Evolutionary conservation across 352 stramenopile genomes (phyloP).

Genomic region (Globisporangium solare): DNA sequence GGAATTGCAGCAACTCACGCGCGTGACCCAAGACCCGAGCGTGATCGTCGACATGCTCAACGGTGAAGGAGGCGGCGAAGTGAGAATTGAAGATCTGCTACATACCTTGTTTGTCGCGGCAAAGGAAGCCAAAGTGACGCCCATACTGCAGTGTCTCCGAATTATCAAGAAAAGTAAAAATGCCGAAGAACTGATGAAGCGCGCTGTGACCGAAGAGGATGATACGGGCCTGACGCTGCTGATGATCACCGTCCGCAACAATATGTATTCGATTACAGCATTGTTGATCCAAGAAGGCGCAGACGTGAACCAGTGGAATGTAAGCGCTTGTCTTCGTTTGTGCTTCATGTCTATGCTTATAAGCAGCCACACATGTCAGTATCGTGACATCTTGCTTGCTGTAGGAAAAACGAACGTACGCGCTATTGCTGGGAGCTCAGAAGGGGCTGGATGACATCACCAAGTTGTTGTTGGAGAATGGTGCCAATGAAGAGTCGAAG

Average conservation of each 20-base stretch:
- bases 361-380: not conserved
- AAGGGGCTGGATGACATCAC: slow-evolving; percentile 75
- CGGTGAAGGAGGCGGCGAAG: slow-evolving; percentile 36
- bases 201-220: slow-evolving; percentile 56
- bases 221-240: slow-evolving; percentile 78
- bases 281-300: slow-evolving; percentile 66
- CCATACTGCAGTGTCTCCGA: slow-evolving; percentile 57
- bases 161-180: slow-evolving; percentile 52
- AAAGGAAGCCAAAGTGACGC: slow-evolving; percentile 38
- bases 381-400: slow-evolving; percentile 11
- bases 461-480: slow-evolving; percentile 57
- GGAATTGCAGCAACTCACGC: slow-evolving; percentile 64
- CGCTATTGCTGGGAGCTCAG: slow-evolving; percentile 74
- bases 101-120: slow-evolving; percentile 56
- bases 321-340: slow-evolving; percentile 23
- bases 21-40: slow-evolving; percentile 43
- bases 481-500: slow-evolving; percentile 76
- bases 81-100: slow-evolving; percentile 60
- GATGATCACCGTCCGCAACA: slow-evolving; percentile 75
- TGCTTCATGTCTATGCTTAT: slow-evolving; percentile 7
- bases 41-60: slow-evolving; percentile 14
- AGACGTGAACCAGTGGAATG: slow-evolving; percentile 79
- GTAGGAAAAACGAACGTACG: slow-evolving; percentile 76
- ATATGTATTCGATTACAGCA: slow-evolving; percentile 46
- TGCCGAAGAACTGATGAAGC: slow-evolving; percentile 39